Evolutionary conservation across 73 alveolate genomes (phyloP), one percentile per base, ranked within the genome.

Genomic region (Blepharisma stoltei): DNA sequence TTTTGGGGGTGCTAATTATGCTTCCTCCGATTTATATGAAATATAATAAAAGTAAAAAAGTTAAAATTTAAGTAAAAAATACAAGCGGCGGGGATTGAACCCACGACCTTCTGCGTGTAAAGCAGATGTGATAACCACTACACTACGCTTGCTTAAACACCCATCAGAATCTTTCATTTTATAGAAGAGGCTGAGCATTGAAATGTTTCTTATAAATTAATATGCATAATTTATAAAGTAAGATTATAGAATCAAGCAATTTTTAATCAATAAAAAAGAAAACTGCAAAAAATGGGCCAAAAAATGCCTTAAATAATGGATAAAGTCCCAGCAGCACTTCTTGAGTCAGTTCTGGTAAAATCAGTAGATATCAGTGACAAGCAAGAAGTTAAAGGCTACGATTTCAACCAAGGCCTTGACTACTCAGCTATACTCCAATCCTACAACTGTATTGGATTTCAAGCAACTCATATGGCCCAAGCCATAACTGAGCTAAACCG

Each of bases 331-430:
- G 41, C 41, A 32, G 41, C 5, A 32, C 41, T 32, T 32, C 0
- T 32, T 32, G 41, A 32, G 41, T 32, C 41, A 1, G 41, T 32
- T 32, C 41, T 32, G 41, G 41, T 32, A 3, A 32, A 32, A 32
- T 32, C 41, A 32, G 41, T 32, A 32, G 41, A 32, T 32, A 32
- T 32, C 41, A 32, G 41, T 32, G 41, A 32, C 3, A 32, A 32
- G 41, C 90, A 82, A 38, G 76, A 81, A 50, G 73, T 95, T 45
- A 76, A 85, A 84, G 99, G 99, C 2, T 97, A 97, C 77, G 99
- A 97, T 80, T 97, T 95, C 90, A 97, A 95, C 76, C 68, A 93
- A 79, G 99, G 99, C 25, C 87, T 92, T 4, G 94, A 95, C 89
- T 95, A 84, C 78, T n/a, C 54, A 76, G 81, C 18, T 0, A 45